Evolutionary conservation across 441 rosid species (phyloP).

Genomic region (Bruguiera hainesii): DNA sequence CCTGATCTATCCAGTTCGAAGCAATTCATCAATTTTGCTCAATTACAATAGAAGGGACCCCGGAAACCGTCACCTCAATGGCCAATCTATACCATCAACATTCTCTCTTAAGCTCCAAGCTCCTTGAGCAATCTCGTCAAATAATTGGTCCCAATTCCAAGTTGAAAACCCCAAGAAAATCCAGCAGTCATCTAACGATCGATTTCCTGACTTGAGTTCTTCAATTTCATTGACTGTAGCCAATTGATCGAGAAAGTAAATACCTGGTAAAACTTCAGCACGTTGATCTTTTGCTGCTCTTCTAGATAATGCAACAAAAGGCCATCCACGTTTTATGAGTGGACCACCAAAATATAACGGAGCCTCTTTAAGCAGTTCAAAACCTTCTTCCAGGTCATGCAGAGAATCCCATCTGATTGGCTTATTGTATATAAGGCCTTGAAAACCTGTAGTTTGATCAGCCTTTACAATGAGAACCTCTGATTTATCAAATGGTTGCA

Average conservation of each 20-base stretch:
- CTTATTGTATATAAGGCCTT: constrained; percentile 83
- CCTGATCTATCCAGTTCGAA: background rate
- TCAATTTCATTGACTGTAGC: constrained; percentile 46
- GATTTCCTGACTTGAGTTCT: constrained; percentile 47
- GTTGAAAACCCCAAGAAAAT: constrained; percentile 83
- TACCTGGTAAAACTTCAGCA: constrained; percentile 60
- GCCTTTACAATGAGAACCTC: constrained; percentile 65
- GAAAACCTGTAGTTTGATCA: constrained; percentile 48
- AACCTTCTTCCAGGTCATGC: constrained; percentile 46
- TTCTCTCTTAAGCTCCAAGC: constrained; percentile 55
- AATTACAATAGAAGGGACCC: background rate
- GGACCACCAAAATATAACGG: constrained; percentile 82
- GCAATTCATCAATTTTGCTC: background rate
- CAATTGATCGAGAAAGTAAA: constrained; percentile 66
- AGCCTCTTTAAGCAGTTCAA: constrained; percentile 61
- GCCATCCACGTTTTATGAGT: constrained; percentile 47
- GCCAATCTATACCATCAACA: constrained; percentile 48
- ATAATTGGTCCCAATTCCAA: constrained; percentile 84
- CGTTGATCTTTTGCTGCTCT: constrained; percentile 27
- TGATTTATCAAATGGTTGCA: constrained; percentile 66
- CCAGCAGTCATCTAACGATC: constrained; percentile 56
- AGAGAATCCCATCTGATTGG: constrained; percentile 66
- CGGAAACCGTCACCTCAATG: constrained; percentile 9
- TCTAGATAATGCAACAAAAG: constrained; percentile 64
- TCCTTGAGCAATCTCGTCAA: constrained; percentile 64